phyloP scores from a whole-genome alignment of 257 asterid genomes.

The Asclepias syriaca region DNA sequence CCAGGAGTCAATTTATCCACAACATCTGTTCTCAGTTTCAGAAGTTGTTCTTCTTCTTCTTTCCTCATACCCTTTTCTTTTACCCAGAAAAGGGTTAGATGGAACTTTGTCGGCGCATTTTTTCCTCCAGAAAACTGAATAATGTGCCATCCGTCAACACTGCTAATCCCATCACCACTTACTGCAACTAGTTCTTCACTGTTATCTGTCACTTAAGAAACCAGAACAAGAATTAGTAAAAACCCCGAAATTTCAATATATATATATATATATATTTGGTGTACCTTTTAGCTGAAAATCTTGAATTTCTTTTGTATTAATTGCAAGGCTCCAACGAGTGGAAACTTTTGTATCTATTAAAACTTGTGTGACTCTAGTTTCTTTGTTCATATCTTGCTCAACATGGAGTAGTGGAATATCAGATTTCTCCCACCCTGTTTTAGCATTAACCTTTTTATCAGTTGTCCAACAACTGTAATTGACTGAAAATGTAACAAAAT shows the following conservation, averaged over 20 bases:
- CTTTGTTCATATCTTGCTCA: conserved; percentile 45
- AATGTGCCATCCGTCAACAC: conserved; percentile 73
- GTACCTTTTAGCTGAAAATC: conserved; percentile 83
- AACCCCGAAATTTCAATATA: neutral
- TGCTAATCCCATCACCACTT: conserved; percentile 54
- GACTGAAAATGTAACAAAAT: conserved; percentile 75
- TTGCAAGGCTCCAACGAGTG: conserved; percentile 83
- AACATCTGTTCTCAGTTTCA: conserved; percentile 71
- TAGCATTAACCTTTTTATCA: conserved; percentile 22
- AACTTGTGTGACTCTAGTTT: conserved; percentile 47
- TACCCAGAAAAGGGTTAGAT: conserved; percentile 53
- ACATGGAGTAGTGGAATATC: conserved; percentile 67
- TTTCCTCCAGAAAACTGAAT: conserved; percentile 85
- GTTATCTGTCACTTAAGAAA: conserved; percentile 29
- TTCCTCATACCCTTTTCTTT: conserved; percentile 10
- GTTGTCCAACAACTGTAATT: conserved; percentile 71
- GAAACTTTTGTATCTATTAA: conserved; percentile 58
- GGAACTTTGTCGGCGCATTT: conserved; percentile 64
- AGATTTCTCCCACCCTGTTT: conserved; percentile 56
- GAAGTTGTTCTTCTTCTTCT: conserved; percentile 26
- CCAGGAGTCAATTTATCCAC: conserved; percentile 60
- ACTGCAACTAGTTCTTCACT: conserved; percentile 51
- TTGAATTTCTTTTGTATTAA: conserved; percentile 64
- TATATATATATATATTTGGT: neutral
- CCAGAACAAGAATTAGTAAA: neutral